Evolutionary conservation across 371 early-diverging fungal genomes (phyloP).

Genomic region (Synchytrium microbalum): DNA sequence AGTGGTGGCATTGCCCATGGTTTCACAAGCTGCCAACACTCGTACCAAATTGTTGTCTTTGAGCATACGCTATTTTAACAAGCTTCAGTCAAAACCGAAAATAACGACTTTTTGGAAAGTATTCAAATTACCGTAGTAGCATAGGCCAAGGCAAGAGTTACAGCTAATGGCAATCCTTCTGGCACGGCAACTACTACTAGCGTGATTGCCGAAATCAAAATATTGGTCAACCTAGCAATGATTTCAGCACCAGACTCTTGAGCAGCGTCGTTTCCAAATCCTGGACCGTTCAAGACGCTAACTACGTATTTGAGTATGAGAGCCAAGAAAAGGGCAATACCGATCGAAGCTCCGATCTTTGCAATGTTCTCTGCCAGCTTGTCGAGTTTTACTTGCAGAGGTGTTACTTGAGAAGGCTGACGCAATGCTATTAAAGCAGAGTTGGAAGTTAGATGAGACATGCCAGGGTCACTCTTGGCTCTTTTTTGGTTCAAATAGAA

Average conservation of each 20-base stretch:
- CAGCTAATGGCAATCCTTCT: conserved; percentile 97
- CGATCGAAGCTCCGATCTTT: conserved; percentile 76
- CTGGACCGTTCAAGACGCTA: conserved; percentile 15
- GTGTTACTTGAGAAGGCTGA: conserved; percentile 67
- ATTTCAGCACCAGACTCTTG: conserved; percentile 38
- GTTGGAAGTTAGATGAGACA: not conserved
- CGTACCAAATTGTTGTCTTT: conserved; percentile 49
- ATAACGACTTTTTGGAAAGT: not conserved
- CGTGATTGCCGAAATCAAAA: conserved; percentile 53
- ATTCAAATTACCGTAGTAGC: conserved; percentile 74
- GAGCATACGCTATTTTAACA: conserved; percentile 78
- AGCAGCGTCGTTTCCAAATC: conserved; percentile 11
- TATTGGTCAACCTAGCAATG: conserved; percentile 60
- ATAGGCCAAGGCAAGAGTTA: conserved; percentile 91
- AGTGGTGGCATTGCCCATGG: conserved; percentile 94
- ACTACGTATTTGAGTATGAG: conserved; percentile 74
- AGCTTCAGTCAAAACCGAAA: not conserved
- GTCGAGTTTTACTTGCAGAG: conserved; percentile 84
- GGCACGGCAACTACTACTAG: conserved; percentile 95
- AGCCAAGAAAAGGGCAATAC: conserved; percentile 67
- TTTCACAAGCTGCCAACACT: conserved; percentile 58
- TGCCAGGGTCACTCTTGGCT: no score
- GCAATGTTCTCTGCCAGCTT: conserved; percentile 84
- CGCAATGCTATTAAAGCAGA: not conserved
- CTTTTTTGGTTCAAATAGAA: no score